Evolutionary conservation across 2,329 filamentous ascomycete genomes (phyloP), one percentile per base, ranked within the genome.

Genomic region (Trichothecium sympodiale): DNA sequence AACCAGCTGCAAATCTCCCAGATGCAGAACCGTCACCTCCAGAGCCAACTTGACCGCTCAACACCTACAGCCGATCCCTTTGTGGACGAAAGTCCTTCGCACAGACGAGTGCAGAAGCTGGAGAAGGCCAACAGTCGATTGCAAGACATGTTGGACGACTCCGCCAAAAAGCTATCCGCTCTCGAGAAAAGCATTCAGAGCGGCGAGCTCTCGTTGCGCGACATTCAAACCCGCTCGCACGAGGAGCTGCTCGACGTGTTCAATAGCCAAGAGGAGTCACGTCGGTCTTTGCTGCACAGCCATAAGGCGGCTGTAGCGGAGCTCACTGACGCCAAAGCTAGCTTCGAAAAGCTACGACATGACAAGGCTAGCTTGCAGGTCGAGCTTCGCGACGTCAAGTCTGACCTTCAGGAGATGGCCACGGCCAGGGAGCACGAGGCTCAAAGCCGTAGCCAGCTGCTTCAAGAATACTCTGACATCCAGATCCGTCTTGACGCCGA

Each of bases 91-190:
- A 89, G 80, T 46, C 84, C 85, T 1, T 89, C 85, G 2, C 55
- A 83, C 33, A 74, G 80, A 37, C 79, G 91, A 13, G 80, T 94
- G 49, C 83, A 94, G 53, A 89, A 95, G 60, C 72, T 96, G 5
- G 89, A 96, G 59, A 78, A 86, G 47, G 89, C 84, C 53, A 96
- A 96, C 59, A 88, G 74, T 55, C 79, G 87, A 38, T 71, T 96
- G 12, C 89, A 96, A 51, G 86, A 94, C 43, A 85, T 94, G 74
- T 78, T 96, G 5, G 89, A 96, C 56, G 87, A 95, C 55, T 95
- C 89, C 3, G 71, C 81, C 14, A 89, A 85, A 67, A 95, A 95
- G 61, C 81, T 95, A 3, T 94, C 89, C 6, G 75, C 81, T 1
- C 62, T 96, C 16, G 91, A 96, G 59, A 83, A 84, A 54, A 87